Evolutionary conservation across 2,329 filamentous ascomycete species (phyloP).

Genomic region (Colletotrichum sp.): DNA sequence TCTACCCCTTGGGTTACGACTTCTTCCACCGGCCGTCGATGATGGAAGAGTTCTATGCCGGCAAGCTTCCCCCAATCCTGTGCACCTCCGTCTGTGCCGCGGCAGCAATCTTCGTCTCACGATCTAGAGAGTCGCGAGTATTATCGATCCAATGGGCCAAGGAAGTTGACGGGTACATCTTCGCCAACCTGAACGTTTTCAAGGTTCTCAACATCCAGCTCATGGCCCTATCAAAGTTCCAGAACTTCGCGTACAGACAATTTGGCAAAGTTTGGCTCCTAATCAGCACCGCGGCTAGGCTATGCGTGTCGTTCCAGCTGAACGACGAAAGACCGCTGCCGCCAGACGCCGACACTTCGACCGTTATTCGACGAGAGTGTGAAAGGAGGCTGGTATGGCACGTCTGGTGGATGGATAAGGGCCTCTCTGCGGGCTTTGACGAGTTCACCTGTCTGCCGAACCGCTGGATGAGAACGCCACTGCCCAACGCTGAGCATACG

Average conservation of each 20-base stretch:
- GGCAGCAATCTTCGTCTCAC: neutral
- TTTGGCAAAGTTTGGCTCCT: constrained; percentile 10
- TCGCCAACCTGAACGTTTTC: neutral
- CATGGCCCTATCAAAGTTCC: constrained; percentile 3
- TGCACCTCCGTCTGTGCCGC: neutral
- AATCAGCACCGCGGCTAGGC: neutral
- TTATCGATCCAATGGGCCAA: neutral
- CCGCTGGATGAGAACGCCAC: neutral
- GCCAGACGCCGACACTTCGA: neutral
- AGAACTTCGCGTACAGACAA: constrained; percentile 10
- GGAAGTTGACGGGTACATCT: neutral
- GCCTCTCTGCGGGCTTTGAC: neutral
- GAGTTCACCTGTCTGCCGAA: constrained; percentile 2
- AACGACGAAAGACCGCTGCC: neutral
- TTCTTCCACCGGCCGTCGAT: constrained; percentile 12
- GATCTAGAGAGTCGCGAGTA: neutral
- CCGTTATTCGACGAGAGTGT: neutral
- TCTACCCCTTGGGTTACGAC: constrained; percentile 1
- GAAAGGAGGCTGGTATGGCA: constrained; percentile 7
- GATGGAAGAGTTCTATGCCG: constrained; percentile 5
- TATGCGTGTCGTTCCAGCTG: constrained; percentile 2
- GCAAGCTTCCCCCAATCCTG: neutral
- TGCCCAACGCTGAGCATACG: neutral
- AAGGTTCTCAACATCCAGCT: constrained; percentile 1
- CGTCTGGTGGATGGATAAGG: constrained; percentile 11